Evolutionary conservation across 2,329 filamentous ascomycete species (phyloP).

Genomic region (Aspergillus floridensis): DNA sequence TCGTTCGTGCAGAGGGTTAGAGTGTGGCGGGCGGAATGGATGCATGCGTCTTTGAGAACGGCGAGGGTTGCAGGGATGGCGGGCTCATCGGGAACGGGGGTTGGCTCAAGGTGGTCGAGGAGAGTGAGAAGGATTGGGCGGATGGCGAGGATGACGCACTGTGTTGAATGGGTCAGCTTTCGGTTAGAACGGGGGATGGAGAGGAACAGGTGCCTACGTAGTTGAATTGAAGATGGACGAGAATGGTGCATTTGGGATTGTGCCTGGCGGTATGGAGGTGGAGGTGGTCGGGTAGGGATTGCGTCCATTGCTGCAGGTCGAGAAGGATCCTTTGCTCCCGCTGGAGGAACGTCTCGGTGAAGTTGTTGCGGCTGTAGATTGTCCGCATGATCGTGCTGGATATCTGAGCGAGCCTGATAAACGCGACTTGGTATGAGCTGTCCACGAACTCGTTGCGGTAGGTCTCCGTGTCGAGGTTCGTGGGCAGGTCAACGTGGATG

Average conservation of each 20-base stretch:
- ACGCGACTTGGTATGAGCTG: conserved; percentile 26
- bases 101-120: conserved; percentile 22
- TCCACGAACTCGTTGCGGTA: conserved; percentile 31
- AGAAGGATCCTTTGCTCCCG: conserved; percentile 33
- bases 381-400: conserved; percentile 22
- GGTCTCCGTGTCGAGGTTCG: conserved; percentile 12
- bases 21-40: conserved; percentile 31
- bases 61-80: conserved; percentile 18
- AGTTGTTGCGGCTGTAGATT: conserved; percentile 25
- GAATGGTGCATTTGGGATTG: conserved; percentile 23
- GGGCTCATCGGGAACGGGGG: conserved; percentile 1
- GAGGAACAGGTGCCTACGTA: conserved; percentile 18
- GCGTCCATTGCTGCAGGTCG: conserved; percentile 30
- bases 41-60: conserved; percentile 32
- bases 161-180: background rate
- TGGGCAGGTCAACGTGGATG: conserved; percentile 35
- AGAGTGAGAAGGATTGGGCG: conserved; percentile 34
- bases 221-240: conserved; percentile 36
- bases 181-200: no score
- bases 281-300: conserved; percentile 29
- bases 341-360: conserved; percentile 30
- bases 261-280: conserved; percentile 17
- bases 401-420: conserved; percentile 31
- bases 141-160: conserved; percentile 37
- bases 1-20: conserved; percentile 30